phyloP scores from a whole-genome alignment of 768 basidiomycete species.

The Pleurotus ostreatus region DNA sequence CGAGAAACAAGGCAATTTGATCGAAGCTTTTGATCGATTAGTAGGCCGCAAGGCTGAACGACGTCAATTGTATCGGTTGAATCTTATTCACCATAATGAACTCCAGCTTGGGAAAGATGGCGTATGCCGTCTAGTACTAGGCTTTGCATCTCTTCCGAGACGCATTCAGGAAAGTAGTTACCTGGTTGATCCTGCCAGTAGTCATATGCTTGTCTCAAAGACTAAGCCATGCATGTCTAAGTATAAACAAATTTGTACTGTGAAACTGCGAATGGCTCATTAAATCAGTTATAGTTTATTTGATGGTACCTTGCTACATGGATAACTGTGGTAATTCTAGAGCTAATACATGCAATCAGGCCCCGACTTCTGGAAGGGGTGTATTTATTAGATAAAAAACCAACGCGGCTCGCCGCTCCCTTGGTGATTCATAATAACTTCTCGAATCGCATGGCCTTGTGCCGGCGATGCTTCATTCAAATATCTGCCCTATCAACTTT shows the following conservation, averaged over 20 bases:
- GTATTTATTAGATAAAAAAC: slow-evolving; percentile 78
- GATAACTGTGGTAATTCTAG: slow-evolving; percentile 70
- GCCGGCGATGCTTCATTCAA: too few species aligned
- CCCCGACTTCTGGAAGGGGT: slow-evolving; percentile 69
- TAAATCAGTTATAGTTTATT: slow-evolving; percentile 72
- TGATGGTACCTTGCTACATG: slow-evolving; percentile 65
- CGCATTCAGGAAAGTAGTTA: slow-evolving; percentile 49
- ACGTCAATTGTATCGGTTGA: neutral
- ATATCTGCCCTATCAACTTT: too few species aligned
- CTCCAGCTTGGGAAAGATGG: neutral
- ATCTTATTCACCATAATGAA: slow-evolving; percentile 9
- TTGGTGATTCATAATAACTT: too few species aligned
- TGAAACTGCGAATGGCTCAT: slow-evolving; percentile 71
- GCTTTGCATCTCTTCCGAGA: neutral
- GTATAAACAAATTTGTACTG: slow-evolving; percentile 64
- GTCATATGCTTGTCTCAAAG: slow-evolving; percentile 83
- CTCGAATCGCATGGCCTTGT: too few species aligned
- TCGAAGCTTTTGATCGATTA: slow-evolving; percentile 7
- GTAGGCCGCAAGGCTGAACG: slow-evolving; percentile 6
- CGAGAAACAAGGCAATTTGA: slow-evolving; percentile 31
- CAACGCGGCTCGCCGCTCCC: slow-evolving; percentile 57
- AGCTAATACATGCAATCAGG: slow-evolving; percentile 69
- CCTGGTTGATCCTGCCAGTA: slow-evolving; percentile 85
- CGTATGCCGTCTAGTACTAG: neutral
- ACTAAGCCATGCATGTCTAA: slow-evolving; percentile 83